Base-by-base conservation (phyloP, 1,284 basidiomycete species). In the Puccinia coronata region DNA sequence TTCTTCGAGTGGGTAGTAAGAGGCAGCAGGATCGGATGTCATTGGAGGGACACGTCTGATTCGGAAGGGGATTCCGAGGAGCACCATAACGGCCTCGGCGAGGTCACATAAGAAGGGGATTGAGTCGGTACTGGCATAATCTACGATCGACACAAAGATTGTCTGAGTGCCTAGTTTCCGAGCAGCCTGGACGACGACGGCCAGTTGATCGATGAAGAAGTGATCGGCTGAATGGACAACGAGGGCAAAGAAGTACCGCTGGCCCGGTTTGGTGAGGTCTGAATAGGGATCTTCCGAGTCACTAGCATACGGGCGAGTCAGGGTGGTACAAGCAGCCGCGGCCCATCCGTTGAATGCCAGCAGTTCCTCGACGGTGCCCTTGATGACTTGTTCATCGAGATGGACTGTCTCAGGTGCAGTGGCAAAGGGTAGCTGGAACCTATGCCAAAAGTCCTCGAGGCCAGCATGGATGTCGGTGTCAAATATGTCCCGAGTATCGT, bases 271-370 rank as follows among this genome's bases (percentile, higher is more conserved):
- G 25, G 92, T 91, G 82, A 98, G 90, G 85, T 95, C 94, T 84
- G 93, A 92, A 86, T 95, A 97, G 41, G 92, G 90, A 83, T 92
- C 91, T 77, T 95, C 92, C 82, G 90, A 88, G 87, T 93, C 93
- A 85, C 94, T 92, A 16, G 93, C 93, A 84, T 97, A 98, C 0
- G 95, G 95, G 23, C 95, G 91, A 3, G 90, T 90, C 63, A 98
- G 90, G 3, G 93, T 95, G 11, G 94, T 93, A 86, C 95, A 98
- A 51, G 93, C 91, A 12, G 93, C 94, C n/a, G 94, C 93, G n/a
- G 96, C 95, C 95, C 95, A 98, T n/a, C 95, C 95, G 85, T 97
- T 96, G 82, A 97, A 90, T 28, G 92, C 92, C 31, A 97, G 89
- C 0, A 98, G 89, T 83, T 94, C 93, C 86, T 97, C 95, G 74